A percentile compares a stretch with the other conserved stretches of the same genome.
Conservation (phyloP, 768 basidiomycete species). For the Steccherinum ochraceum region DNA sequence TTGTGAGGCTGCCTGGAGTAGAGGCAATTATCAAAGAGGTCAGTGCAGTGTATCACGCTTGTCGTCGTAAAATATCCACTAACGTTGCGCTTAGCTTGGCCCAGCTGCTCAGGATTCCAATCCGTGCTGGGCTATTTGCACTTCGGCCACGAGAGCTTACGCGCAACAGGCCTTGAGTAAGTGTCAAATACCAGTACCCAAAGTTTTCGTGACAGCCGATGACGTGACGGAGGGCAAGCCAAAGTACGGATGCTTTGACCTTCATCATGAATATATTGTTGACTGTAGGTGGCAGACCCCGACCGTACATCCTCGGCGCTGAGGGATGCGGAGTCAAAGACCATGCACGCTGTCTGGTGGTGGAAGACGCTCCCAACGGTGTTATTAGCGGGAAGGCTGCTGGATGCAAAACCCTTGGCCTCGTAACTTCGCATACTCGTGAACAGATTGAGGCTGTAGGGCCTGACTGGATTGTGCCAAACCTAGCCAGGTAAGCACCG, state of each 20-base stretch:
- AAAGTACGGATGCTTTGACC: constrained; percentile 29
- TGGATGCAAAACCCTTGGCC: constrained; percentile 77
- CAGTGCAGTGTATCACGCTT: constrained; percentile 9
- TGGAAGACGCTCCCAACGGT: constrained; percentile 90
- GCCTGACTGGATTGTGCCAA: constrained; percentile 64
- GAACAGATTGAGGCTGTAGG: constrained; percentile 58
- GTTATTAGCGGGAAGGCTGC: constrained; percentile 74
- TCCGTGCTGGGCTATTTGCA: constrained; percentile 83
- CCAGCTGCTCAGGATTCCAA: constrained; percentile 33
- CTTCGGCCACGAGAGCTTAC: constrained; percentile 75
- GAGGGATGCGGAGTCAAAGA: constrained; percentile 52
- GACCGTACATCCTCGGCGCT: constrained; percentile 88
- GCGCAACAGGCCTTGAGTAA: constrained; percentile 64
- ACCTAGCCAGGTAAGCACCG: constrained; percentile 58
- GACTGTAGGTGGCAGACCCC: constrained; percentile 45
- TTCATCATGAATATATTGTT: not conserved
- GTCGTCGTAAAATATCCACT: not conserved
- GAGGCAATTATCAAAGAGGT: constrained; percentile 51
- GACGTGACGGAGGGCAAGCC: constrained; percentile 84
- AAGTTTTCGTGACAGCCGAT: constrained; percentile 77
- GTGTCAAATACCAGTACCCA: constrained; percentile 62
- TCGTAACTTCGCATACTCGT: constrained; percentile 74
- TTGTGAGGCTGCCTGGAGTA: constrained; percentile 73
- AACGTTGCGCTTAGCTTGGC: constrained; percentile 18
- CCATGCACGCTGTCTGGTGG: constrained; percentile 70